Evolutionary conservation across 345 rosid genomes (phyloP), one percentile per base, ranked within the genome.

Genomic region (Angophora floribunda): DNA sequence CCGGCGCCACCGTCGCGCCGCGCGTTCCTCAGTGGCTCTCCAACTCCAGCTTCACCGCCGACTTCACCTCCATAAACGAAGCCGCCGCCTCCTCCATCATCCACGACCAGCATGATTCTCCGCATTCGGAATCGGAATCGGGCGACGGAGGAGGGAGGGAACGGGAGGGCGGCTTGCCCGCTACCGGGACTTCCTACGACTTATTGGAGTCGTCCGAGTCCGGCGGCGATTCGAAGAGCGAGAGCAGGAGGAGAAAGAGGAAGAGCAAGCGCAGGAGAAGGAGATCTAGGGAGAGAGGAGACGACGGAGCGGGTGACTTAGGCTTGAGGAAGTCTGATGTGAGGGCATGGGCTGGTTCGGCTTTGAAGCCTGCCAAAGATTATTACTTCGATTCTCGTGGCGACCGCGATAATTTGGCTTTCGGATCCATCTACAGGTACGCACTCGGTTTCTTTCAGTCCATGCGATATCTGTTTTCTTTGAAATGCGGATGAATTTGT

Each of bases 371-470:
- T 57, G 86, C 93, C 14, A 97, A 96, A 90, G 99, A 96, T 90
- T 98, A 97, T 91, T 95, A 92, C 94, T 91, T 98, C 78, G 99
- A 97, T 91, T 92, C 96, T 89, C 97, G 93, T 87, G 98, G 98
- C 70, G 99, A 98, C 90, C 94, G 92, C 8, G 96, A 98, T 92
- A 97, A 96, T 92, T 92, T 97, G 88, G 96, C 94, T 88, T 98
- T 93, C 91, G 99, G 98, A 67, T 92, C 94, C 90, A 93, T 95
- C 85, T 98, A 97, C 93, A 95, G 96, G 99, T 96, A 85, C 52
- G 28, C 26, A 52, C n/a, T 36, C n/a, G 49, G 19, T 17, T 86
- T 53, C 45, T 53, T 30, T 86, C 49, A 4, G 49, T 86, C 55
- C 53, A 26, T 57, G 67, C 87, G 26, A 36, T 21, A 75, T 41